Percentiles rank a stretch among this genome's conserved stretches.
Conservation (phyloP, 2,329 filamentous ascomycete genomes). For the Fusarium sp. region DNA sequence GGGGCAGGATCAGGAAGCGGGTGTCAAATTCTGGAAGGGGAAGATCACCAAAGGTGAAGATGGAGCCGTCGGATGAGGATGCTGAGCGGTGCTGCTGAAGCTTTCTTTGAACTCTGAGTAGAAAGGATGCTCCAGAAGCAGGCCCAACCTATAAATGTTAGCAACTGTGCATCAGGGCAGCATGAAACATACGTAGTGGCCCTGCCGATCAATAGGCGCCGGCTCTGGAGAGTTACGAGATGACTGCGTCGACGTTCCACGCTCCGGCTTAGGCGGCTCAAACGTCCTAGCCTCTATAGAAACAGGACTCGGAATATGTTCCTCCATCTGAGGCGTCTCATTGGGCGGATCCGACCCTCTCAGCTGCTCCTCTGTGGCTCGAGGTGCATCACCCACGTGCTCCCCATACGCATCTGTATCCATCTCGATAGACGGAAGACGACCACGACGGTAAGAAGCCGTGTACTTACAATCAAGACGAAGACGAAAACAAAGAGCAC, state of each 20-base stretch:
- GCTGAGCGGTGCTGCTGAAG: conserved; percentile 51
- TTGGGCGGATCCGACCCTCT: neutral
- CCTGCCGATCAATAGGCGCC: conserved; percentile 28
- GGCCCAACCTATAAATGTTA: conserved; percentile 30
- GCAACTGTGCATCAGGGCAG: neutral
- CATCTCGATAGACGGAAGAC: conserved; percentile 41
- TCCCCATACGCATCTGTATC: conserved; percentile 18
- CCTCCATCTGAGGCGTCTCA: conserved; percentile 7
- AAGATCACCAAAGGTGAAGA: conserved; percentile 63
- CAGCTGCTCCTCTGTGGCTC: conserved; percentile 9
- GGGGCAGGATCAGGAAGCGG: conserved; percentile 52
- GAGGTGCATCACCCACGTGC: neutral
- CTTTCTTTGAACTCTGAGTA: conserved; percentile 46
- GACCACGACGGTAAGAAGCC: conserved; percentile 38
- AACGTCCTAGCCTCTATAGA: conserved; percentile 21
- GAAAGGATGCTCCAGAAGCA: conserved; percentile 35
- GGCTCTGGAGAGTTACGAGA: conserved; percentile 38
- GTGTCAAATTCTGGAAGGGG: conserved; percentile 55
- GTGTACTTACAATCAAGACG: conserved; percentile 42
- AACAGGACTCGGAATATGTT: conserved; percentile 24
- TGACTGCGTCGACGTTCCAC: conserved; percentile 14
- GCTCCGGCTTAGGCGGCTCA: neutral
- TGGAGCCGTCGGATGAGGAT: conserved; percentile 55
- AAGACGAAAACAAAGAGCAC: conserved; percentile 39
- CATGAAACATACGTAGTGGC: conserved; percentile 14